A percentile compares a stretch with the other conserved stretches of the same genome.
Conservation (phyloP, 345 rosid species). For the Boechera retrofracta region DNA sequence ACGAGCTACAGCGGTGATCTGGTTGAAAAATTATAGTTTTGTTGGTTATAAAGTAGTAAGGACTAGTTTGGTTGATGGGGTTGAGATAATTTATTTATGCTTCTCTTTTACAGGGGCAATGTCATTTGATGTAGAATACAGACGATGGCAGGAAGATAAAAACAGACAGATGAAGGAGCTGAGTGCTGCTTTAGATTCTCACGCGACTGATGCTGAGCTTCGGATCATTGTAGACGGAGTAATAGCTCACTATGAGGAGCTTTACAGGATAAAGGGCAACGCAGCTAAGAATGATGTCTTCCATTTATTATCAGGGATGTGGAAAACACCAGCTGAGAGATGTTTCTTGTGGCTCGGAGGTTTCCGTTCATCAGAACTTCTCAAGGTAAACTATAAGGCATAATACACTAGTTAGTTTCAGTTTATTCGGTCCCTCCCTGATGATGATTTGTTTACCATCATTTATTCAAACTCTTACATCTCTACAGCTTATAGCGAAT, state of each 20-base stretch:
- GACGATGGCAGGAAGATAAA: conserved; percentile 88
- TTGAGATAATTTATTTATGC: neutral
- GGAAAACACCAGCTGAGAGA: conserved; percentile 98
- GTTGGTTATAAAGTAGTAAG: neutral
- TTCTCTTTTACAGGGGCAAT: conserved; percentile 65
- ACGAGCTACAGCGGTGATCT: neutral
- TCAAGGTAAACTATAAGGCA: conserved; percentile 54
- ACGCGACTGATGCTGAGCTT: conserved; percentile 84
- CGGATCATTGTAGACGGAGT: conserved; percentile 65
- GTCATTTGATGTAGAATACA: conserved; percentile 86
- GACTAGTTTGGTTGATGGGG: conserved; percentile 17
- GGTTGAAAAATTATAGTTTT: neutral
- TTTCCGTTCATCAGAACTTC: conserved; percentile 92
- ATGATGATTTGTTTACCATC: neutral
- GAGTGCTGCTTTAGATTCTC: conserved; percentile 82
- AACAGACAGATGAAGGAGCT: conserved; percentile 72
- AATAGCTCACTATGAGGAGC: conserved; percentile 66
- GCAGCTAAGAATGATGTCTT: conserved; percentile 93
- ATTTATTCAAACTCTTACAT: neutral
- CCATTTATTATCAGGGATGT: conserved; percentile 94
- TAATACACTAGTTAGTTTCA: neutral
- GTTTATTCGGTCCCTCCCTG: neutral
- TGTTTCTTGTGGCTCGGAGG: conserved; percentile 98
- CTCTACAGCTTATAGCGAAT: conserved; percentile 67
- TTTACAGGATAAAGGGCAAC: conserved; percentile 73